Evolutionary conservation across 129 eudicot genomes (phyloP).

Genomic region (Oenanthe sinensis): DNA sequence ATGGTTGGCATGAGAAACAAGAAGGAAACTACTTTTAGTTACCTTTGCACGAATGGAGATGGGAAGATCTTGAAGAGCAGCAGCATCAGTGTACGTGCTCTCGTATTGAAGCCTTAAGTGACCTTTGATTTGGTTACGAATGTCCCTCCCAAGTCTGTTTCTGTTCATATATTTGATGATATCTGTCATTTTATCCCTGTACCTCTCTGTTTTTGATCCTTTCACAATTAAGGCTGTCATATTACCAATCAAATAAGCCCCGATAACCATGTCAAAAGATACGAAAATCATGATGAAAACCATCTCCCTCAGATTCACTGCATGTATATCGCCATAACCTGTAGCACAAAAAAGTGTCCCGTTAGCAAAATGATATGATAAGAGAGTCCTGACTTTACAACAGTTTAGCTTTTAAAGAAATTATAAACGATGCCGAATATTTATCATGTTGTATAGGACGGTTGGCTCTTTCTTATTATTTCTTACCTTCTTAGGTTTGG

Average conservation of each 20-base stretch:
- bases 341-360: constrained; percentile 16
- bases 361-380: constrained; percentile 6
- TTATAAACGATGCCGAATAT: not conserved
- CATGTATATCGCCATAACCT: constrained; percentile 98
- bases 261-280: constrained; percentile 89
- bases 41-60: constrained; percentile 95
- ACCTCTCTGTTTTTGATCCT: constrained; percentile 92
- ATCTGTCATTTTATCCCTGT: constrained; percentile 91
- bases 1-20: not conserved
- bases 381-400: not conserved
- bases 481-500: too few species aligned
- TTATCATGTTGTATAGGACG: not conserved
- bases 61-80: constrained; percentile 81
- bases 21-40: not conserved
- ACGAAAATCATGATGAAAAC: constrained; percentile 82
- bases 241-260: constrained; percentile 98
- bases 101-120: constrained; percentile 83
- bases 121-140: constrained; percentile 80
- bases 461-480: not conserved
- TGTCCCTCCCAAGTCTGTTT: constrained; percentile 72
- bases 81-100: constrained; percentile 79
- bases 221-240: constrained; percentile 94
- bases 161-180: constrained; percentile 85
- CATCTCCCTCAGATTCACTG: constrained; percentile 93
- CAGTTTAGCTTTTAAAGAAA: not conserved